These are phyloP conservation scores for Schizothecium vesticola DNA, from an alignment of 495 filamentous ascomycete genomes.

Conservation along the genomic window DNA sequence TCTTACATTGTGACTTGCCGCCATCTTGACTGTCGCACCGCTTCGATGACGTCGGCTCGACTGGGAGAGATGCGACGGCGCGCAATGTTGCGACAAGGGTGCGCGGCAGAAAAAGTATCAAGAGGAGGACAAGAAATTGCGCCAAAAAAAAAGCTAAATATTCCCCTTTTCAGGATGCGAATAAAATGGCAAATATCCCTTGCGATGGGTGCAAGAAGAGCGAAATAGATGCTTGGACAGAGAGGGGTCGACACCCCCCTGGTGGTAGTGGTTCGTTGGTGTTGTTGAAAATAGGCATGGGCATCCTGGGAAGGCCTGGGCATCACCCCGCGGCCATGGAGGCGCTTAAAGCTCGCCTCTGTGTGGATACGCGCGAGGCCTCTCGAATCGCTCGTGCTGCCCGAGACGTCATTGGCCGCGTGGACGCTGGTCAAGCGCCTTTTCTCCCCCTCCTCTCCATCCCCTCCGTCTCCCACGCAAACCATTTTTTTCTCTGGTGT, in stretches of 20 bases:
- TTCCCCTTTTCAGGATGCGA: not conserved
- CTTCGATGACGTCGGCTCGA: slow-evolving; percentile 3
- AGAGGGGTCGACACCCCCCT: slow-evolving; percentile 19
- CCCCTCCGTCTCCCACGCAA: not conserved
- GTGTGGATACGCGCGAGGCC: slow-evolving; percentile 32
- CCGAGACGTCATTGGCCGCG: slow-evolving; percentile 33
- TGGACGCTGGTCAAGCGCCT: not conserved
- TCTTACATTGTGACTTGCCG: slow-evolving; percentile 48
- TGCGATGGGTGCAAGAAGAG: not conserved
- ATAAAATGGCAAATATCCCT: not conserved
- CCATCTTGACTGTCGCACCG: slow-evolving; percentile 28
- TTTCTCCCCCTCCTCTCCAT: not conserved
- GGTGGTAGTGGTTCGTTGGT: not conserved
- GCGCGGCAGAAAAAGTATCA: not conserved
- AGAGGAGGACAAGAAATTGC: not conserved
- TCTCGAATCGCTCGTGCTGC: slow-evolving; percentile 13
- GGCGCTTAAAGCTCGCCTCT: slow-evolving; percentile 31
- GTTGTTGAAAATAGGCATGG: slow-evolving; percentile 33
- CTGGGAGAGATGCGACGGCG: not conserved
- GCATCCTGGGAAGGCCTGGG: slow-evolving; percentile 9
- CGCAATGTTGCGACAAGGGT: not conserved
- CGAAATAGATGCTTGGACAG: not conserved
- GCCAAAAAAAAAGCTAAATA: not conserved
- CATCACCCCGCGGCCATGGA: slow-evolving; percentile 22
- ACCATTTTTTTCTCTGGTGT: not conserved